Evolutionary conservation across 2,329 filamentous ascomycete genomes (phyloP).

Genomic region (Aspergillus ustus): DNA sequence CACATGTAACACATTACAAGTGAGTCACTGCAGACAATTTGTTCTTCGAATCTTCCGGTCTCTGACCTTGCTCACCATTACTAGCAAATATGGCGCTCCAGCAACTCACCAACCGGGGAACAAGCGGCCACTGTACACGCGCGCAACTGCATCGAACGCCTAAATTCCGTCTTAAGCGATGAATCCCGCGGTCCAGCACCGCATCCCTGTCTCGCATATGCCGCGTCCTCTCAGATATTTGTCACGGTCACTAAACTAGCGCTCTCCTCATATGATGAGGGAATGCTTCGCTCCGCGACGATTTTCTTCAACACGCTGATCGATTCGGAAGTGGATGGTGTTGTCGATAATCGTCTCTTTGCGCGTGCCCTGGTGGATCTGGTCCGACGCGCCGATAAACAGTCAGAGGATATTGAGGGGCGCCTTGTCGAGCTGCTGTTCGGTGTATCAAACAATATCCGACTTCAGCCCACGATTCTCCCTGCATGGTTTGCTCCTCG

Average conservation of each 20-base stretch:
- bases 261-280: conserved; percentile 80
- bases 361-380: conserved; percentile 86
- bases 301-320: conserved; percentile 88
- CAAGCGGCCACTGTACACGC: conserved; percentile 56
- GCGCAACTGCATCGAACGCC: conserved; percentile 58
- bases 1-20: conserved; percentile 63
- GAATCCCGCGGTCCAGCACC: conserved; percentile 86
- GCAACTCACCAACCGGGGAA: conserved; percentile 56
- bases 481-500: conserved; percentile 86
- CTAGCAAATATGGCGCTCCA: conserved; percentile 65
- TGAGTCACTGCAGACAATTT: conserved; percentile 32
- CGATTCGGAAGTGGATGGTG: conserved; percentile 95
- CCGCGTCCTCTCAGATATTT: conserved; percentile 85
- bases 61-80: not conserved
- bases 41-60: not conserved
- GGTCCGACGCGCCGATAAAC: conserved; percentile 69
- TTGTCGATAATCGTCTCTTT: conserved; percentile 84
- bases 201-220: conserved; percentile 89
- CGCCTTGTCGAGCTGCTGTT: conserved; percentile 92
- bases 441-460: conserved; percentile 94
- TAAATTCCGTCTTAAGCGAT: conserved; percentile 76
- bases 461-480: conserved; percentile 83
- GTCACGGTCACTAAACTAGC: conserved; percentile 88
- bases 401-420: conserved; percentile 79
- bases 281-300: conserved; percentile 82